Evolutionary conservation across 148 eudicot genomes (phyloP).

Genomic region (Rhododendron mucronatum): DNA sequence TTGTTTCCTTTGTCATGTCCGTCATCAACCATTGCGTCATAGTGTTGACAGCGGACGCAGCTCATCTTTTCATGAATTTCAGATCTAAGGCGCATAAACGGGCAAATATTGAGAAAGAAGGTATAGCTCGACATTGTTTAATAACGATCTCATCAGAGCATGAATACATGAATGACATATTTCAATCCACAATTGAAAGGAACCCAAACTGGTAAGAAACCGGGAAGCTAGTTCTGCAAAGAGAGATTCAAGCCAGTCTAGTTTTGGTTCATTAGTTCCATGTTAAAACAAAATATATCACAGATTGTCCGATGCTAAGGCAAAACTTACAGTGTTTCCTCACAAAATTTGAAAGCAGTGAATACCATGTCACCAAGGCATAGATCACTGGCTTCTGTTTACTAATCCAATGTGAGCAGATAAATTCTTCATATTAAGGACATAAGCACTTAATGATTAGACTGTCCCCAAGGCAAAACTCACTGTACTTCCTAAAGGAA

Average conservation of each 20-base stretch:
- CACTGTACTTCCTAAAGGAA: background rate
- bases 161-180: background rate
- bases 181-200: background rate
- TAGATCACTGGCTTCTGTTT: background rate
- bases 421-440: background rate
- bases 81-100: constrained; percentile 44
- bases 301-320: background rate
- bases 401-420: background rate
- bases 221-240: background rate
- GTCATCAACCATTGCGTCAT: constrained; percentile 24
- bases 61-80: constrained; percentile 95
- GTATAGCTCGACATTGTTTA: background rate
- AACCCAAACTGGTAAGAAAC: background rate
- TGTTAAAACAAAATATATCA: background rate
- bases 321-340: background rate
- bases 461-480: background rate
- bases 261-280: background rate
- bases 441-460: background rate
- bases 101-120: background rate
- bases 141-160: constrained; percentile 4
- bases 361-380: background rate
- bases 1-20: constrained; percentile 12
- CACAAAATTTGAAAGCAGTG: background rate
- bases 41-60: constrained; percentile 62
- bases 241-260: background rate